These are phyloP conservation scores for Leccinum boreale DNA, from an alignment of 768 basidiomycete species.

Conservation along the genomic window DNA sequence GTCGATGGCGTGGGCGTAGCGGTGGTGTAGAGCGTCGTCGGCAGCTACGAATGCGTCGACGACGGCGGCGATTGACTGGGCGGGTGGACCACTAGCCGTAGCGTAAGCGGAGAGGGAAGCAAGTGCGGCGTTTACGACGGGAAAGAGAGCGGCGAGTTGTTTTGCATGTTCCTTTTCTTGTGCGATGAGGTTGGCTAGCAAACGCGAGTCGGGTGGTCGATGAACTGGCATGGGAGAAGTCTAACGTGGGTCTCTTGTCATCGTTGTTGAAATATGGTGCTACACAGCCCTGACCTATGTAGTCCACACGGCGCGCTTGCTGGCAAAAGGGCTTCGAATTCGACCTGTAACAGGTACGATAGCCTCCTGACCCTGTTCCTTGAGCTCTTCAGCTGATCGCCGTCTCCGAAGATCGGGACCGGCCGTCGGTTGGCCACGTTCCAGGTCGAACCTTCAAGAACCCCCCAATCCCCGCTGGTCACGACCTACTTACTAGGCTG, in stretches of 20 bases:
- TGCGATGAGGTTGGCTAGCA: conserved; percentile 62
- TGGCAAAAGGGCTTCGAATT: too few species aligned
- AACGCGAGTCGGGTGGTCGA: conserved; percentile 67
- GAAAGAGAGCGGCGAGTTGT: conserved; percentile 54
- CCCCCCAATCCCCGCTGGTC: too few species aligned
- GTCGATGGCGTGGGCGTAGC: conserved; percentile 60
- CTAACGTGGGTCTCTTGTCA: not conserved
- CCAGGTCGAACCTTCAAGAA: too few species aligned
- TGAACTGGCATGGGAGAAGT: conserved; percentile 57
- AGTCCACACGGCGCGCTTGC: too few species aligned
- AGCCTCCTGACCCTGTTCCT: too few species aligned
- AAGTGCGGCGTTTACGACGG: conserved; percentile 56
- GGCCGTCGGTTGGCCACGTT: too few species aligned
- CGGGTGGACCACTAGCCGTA: conserved; percentile 51
- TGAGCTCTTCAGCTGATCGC: too few species aligned
- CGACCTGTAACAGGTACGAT: too few species aligned
- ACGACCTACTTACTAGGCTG: too few species aligned
- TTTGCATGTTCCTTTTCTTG: conserved; percentile 73
- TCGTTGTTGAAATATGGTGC: too few species aligned
- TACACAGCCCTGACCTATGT: too few species aligned
- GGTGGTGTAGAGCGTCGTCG: conserved; percentile 59
- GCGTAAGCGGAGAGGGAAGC: conserved; percentile 65
- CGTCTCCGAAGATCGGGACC: too few species aligned
- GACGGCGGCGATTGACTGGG: conserved; percentile 36
- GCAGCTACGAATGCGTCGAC: conserved; percentile 57